Conservation (phyloP, 768 basidiomycete genomes). For the Cystofilobasidium capitatum region DNA sequence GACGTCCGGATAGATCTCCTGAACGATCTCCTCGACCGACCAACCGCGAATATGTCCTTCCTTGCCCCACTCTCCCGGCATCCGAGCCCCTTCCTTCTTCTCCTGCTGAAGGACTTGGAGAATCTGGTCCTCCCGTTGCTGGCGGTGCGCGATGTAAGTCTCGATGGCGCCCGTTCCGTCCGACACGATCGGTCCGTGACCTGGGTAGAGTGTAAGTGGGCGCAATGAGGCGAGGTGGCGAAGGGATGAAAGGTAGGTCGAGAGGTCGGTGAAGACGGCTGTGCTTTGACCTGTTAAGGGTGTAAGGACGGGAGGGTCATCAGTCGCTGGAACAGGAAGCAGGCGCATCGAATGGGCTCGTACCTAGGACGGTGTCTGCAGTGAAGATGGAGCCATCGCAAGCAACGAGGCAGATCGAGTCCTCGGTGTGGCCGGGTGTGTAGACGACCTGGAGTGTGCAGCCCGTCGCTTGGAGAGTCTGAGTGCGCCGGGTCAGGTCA, state of each 20-base stretch:
- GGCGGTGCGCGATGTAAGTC: conserved; percentile 68
- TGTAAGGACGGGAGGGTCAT: background rate
- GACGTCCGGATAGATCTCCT: conserved; percentile 15
- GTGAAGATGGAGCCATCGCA: conserved; percentile 72
- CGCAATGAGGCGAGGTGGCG: conserved; percentile 32
- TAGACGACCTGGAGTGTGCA: conserved; percentile 56
- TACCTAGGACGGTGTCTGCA: conserved; percentile 80
- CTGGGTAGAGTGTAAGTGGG: conserved; percentile 59
- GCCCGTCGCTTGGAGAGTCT: conserved; percentile 45
- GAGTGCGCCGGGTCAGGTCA: too few species aligned
- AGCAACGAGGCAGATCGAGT: conserved; percentile 68
- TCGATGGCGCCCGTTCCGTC: conserved; percentile 55
- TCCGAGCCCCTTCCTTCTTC: background rate
- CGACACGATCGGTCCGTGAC: conserved; percentile 69
- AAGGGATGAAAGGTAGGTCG: conserved; percentile 44
- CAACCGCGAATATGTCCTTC: conserved; percentile 3
- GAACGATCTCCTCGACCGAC: conserved; percentile 10
- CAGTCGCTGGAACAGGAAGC: background rate
- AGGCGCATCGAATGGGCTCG: conserved; percentile 37
- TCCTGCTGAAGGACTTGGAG: conserved; percentile 36
- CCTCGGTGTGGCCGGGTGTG: conserved; percentile 81
- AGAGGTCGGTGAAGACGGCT: conserved; percentile 75
- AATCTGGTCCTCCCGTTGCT: conserved; percentile 71
- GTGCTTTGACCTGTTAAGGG: conserved; percentile 47
- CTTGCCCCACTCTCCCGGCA: background rate